phyloP scores from a whole-genome alignment of 1,284 basidiomycete genomes.

The Rhizoctonia solani region DNA sequence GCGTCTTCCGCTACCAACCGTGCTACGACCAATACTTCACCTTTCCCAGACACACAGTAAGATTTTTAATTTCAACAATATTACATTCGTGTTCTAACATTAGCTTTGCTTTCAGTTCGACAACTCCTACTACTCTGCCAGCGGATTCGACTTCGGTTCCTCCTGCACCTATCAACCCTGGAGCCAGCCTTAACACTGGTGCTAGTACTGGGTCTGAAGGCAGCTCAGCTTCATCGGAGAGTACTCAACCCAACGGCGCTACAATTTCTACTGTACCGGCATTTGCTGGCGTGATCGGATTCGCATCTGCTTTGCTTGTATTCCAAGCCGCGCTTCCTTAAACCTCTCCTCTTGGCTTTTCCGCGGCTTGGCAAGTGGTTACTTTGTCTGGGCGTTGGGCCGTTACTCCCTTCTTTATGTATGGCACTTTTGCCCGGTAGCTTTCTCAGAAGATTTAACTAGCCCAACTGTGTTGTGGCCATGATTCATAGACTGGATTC shows the following conservation, averaged over 20 bases:
- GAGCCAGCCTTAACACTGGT: background rate
- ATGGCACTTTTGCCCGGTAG: background rate
- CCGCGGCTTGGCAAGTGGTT: background rate
- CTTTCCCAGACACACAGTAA: too few species aligned
- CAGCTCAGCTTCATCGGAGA: background rate
- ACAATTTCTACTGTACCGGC: background rate
- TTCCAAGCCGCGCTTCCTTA: too few species aligned
- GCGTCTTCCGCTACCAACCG: background rate
- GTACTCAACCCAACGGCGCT: slow-evolving; percentile 7
- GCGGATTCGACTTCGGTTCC: background rate
- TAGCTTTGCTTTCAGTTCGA: background rate
- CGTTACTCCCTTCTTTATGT: background rate
- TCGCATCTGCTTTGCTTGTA: slow-evolving; percentile 8
- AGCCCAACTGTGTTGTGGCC: slow-evolving; percentile 31
- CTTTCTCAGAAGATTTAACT: too few species aligned
- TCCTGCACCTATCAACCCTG: background rate
- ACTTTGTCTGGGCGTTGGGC: background rate
- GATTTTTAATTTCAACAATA: too few species aligned
- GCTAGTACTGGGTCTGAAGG: background rate
- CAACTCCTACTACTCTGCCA: slow-evolving; percentile 1
- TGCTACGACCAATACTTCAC: background rate
- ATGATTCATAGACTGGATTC: slow-evolving; percentile 24
- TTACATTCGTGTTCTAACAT: too few species aligned
- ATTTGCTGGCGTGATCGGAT: slow-evolving; percentile 1
- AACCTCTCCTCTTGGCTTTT: background rate